phyloP scores from a whole-genome alignment of 306 rosid species.

The Astragalus glycyphyllos region DNA sequence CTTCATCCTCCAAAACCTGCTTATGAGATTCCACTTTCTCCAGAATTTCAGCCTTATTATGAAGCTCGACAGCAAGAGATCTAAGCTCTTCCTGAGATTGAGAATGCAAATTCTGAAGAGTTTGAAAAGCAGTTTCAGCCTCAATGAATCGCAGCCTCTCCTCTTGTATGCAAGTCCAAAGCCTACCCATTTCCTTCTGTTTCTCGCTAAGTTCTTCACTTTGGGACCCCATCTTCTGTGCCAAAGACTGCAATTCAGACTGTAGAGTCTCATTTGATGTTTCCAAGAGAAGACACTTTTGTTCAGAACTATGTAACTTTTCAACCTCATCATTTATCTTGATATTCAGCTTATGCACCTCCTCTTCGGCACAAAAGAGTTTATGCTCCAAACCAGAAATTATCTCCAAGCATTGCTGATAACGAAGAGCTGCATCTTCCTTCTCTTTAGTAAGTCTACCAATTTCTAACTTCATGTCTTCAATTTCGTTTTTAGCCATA shows the following conservation, averaged over 20 bases:
- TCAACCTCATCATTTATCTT: slow-evolving; percentile 63
- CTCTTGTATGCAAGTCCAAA: slow-evolving; percentile 85
- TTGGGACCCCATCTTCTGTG: slow-evolving; percentile 77
- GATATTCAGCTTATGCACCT: slow-evolving; percentile 60
- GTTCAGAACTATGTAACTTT: slow-evolving; percentile 72
- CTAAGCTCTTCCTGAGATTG: slow-evolving; percentile 92
- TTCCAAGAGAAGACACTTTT: slow-evolving; percentile 66
- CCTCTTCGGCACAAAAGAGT: slow-evolving; percentile 67
- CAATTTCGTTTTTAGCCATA: slow-evolving; percentile 65
- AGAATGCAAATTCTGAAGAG: slow-evolving; percentile 86
- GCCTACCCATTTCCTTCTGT: slow-evolving; percentile 88
- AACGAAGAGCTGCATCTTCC: slow-evolving; percentile 75
- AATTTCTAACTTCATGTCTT: slow-evolving; percentile 62
- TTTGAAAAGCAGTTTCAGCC: slow-evolving; percentile 95
- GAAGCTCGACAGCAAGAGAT: slow-evolving; percentile 70
- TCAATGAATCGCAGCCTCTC: slow-evolving; percentile 77
- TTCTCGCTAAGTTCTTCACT: slow-evolving; percentile 81
- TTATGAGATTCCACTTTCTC: slow-evolving; percentile 65
- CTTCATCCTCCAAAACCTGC: slow-evolving; percentile 68
- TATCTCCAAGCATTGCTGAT: slow-evolving; percentile 72
- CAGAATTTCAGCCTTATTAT: slow-evolving; percentile 54
- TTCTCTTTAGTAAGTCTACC: slow-evolving; percentile 70
- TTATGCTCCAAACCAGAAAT: slow-evolving; percentile 71
- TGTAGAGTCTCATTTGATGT: slow-evolving; percentile 75
- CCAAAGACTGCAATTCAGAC: slow-evolving; percentile 74